A percentile compares a stretch with the other conserved stretches of the same genome.
These are phyloP conservation scores for Saccharomycopsis schoenii DNA, from an alignment of 805 yeast genomes.

Conservation along the genomic window DNA sequence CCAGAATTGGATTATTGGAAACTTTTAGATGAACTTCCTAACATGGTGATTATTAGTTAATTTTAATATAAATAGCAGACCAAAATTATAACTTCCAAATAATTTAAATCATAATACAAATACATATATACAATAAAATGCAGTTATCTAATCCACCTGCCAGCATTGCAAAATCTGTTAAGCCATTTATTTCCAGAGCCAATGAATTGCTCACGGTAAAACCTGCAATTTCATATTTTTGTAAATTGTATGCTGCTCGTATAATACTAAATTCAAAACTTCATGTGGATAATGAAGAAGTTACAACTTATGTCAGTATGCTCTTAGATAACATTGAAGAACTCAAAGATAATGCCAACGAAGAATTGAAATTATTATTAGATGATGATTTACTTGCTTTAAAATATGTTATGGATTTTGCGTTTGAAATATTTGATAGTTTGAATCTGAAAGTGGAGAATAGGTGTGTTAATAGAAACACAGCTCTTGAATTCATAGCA, in stretches of 20 bases:
- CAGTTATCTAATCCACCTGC: constrained; percentile 22
- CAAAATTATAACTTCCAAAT: no score
- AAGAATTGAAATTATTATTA: constrained; percentile 38
- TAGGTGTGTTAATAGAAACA: constrained; percentile 34
- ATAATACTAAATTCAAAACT: constrained; percentile 49
- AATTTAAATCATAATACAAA: no score
- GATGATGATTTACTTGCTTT: constrained; percentile 49
- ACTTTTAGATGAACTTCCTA: no score
- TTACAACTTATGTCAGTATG: constrained; percentile 47
- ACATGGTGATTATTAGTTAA: no score
- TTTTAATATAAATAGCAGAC: no score
- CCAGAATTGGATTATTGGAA: no score
- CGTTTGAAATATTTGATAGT: constrained; percentile 45
- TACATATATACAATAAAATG: background rate
- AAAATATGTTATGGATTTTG: constrained; percentile 47
- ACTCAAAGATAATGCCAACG: constrained; percentile 32
- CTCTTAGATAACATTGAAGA: constrained; percentile 66
- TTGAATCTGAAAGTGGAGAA: constrained; percentile 39
- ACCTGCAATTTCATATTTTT: constrained; percentile 65
- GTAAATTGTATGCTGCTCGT: constrained; percentile 65
- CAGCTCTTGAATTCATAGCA: constrained; percentile 45
- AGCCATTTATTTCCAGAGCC: constrained; percentile 44
- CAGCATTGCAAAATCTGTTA: constrained; percentile 28
- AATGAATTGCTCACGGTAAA: constrained; percentile 46
- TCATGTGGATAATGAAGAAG: constrained; percentile 46